Base-by-base conservation (phyloP, 108 stramenopile genomes). In the Nannochloropsis gaditana region DNA sequence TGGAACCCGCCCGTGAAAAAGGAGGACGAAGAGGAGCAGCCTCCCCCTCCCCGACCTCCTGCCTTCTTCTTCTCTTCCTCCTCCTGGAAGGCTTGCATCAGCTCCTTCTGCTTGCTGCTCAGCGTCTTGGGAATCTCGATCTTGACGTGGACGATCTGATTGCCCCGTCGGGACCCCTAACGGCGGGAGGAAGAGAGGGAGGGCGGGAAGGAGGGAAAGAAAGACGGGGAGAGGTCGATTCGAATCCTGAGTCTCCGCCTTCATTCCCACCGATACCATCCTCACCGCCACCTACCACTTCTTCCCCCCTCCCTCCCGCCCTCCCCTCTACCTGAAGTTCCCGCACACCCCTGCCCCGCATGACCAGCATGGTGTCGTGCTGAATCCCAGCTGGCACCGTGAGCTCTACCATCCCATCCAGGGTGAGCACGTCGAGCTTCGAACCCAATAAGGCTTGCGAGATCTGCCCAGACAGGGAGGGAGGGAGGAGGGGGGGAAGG, bases 101-200 rank as follows among this genome's bases (percentile, higher is more conserved):
- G 92, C 87, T 98, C 95, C 86, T 93, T 94, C 92, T 99, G 99
- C 85, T 94, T 86, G 15, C 85, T 82, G 17, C 95, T 95, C 45
- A 99, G 92, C 45, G 93, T 89, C 80, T 93, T 95, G 21, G 98
- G 98, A 43, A 99, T 90, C 50, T 84, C 41, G 0, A 92, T 8
- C 91, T 94, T 92, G 41, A 99, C 81, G 86, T 96, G 96, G 9
- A 97, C 96, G 86, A 95, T 91, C 86, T 99, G 99, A 85, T 97
- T 93, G 21, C 97, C 99, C 73, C 93, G 94, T 50, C 47, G 47
- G 9, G 47, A 50, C 10, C 47, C 47, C 47, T 50, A 11, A n/a
- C n/a, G n/a, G n/a, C n/a, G n/a, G n/a, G n/a, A n/a, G n/a, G n/a
- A n/a, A n/a, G n/a, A 50, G 47, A 11, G 17, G 9, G 84, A 44